Conservation (phyloP, 371 early-diverging fungal species). For the Vairimorpha necatrix region DNA sequence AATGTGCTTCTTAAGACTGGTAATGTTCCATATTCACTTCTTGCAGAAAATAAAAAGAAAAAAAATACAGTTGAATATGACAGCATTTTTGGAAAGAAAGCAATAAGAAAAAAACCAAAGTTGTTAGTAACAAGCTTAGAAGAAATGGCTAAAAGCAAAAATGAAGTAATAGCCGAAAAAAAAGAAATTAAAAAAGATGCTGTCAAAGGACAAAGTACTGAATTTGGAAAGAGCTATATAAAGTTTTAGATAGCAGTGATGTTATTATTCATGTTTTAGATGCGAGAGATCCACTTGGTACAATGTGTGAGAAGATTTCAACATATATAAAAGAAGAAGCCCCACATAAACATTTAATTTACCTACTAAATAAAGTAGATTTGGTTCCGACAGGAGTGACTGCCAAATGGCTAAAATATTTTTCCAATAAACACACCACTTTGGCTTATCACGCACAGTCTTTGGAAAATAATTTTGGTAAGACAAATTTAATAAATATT, state of each 20-base stretch:
- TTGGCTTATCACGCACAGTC: constrained; percentile 89
- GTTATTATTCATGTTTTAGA: constrained; percentile 94
- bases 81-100: constrained; percentile 80
- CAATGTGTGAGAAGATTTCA: constrained; percentile 83
- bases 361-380: constrained; percentile 98
- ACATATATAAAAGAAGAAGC: constrained; percentile 82
- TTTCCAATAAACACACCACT: constrained; percentile 84
- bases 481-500: constrained; percentile 87
- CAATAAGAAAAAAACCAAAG: constrained; percentile 77
- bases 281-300: constrained; percentile 93
- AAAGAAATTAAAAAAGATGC: constrained; percentile 70
- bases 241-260: constrained; percentile 95
- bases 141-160: constrained; percentile 72
- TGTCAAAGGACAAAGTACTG: constrained; percentile 88
- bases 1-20: constrained; percentile 83
- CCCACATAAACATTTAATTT: constrained; percentile 89
- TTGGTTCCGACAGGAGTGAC: constrained; percentile 98
- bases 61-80: constrained; percentile 76
- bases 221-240: constrained; percentile 98
- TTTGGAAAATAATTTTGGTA: constrained; percentile 92
- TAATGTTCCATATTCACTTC: constrained; percentile 88
- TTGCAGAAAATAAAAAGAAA: constrained; percentile 70
- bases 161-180: constrained; percentile 65
- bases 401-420: constrained; percentile 79
- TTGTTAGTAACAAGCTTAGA: constrained; percentile 69